These are phyloP conservation scores for Fusarium paranaense DNA, from an alignment of 2,329 filamentous ascomycete species.

Conservation along the genomic window DNA sequence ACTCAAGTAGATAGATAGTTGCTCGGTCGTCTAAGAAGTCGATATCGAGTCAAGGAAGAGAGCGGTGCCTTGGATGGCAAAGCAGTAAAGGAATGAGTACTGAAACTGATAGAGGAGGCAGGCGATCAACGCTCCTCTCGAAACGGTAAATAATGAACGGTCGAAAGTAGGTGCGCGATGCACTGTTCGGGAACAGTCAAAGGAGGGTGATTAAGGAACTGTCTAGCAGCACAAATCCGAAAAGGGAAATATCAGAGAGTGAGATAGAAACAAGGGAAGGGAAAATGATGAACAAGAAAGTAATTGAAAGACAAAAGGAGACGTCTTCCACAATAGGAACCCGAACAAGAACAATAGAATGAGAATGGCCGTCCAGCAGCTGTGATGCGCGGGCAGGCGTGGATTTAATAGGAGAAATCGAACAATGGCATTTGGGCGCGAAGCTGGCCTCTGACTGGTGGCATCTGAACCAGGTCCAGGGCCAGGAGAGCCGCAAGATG, in stretches of 20 bases:
- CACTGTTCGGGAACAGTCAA: slow-evolving; percentile 32
- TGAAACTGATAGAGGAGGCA: slow-evolving; percentile 35
- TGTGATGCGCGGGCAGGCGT: slow-evolving; percentile 32
- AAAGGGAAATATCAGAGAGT: slow-evolving; percentile 22
- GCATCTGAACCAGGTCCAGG: slow-evolving; percentile 39
- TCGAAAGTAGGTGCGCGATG: slow-evolving; percentile 26
- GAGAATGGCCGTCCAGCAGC: slow-evolving; percentile 42
- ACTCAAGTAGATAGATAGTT: slow-evolving; percentile 28
- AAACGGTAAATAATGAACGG: slow-evolving; percentile 35
- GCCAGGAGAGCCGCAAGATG: slow-evolving; percentile 46
- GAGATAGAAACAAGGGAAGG: slow-evolving; percentile 16
- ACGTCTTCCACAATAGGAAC: slow-evolving; percentile 43
- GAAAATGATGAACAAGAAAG: slow-evolving; percentile 38
- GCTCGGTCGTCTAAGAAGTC: slow-evolving; percentile 36
- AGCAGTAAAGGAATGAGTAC: slow-evolving; percentile 34
- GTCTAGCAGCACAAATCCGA: slow-evolving; percentile 40
- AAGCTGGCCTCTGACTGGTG: slow-evolving; percentile 34
- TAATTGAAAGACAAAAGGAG: slow-evolving; percentile 39
- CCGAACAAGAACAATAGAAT: slow-evolving; percentile 41
- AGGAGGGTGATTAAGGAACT: slow-evolving; percentile 44
- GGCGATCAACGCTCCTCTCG: slow-evolving; percentile 50
- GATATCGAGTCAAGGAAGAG: slow-evolving; percentile 24
- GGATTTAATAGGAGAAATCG: slow-evolving; percentile 44
- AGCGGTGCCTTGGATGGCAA: slow-evolving; percentile 20
- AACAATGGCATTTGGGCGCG: slow-evolving; percentile 33